Percentiles rank a stretch among this genome's conserved stretches.
phyloP scores from a whole-genome alignment of 2,329 filamentous ascomycete genomes.

The Helotiales sp. region DNA sequence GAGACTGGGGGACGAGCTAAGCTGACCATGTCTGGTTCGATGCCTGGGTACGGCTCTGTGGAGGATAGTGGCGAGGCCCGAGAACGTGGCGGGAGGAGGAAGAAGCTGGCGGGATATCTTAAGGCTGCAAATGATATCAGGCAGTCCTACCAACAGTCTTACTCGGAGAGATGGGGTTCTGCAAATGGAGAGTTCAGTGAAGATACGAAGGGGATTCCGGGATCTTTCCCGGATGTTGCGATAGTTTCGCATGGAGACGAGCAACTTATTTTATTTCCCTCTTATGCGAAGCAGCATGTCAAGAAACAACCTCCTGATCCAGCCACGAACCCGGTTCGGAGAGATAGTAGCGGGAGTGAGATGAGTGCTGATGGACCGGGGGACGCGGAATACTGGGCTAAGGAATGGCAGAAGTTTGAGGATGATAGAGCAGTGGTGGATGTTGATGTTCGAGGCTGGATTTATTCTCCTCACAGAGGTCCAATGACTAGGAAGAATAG shows the following conservation, averaged over 20 bases:
- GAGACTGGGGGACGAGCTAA: conserved; percentile 37
- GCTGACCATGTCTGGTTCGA: conserved; percentile 43
- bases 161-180: conserved; percentile 51
- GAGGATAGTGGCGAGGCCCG: conserved; percentile 43
- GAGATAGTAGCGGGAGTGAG: conserved; percentile 46
- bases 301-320: conserved; percentile 38
- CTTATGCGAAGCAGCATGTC: conserved; percentile 71
- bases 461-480: conserved; percentile 84
- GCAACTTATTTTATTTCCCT: conserved; percentile 94
- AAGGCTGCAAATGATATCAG: conserved; percentile 74
- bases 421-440: conserved; percentile 87
- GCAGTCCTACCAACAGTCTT: conserved; percentile 66
- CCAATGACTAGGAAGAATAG: conserved; percentile 88
- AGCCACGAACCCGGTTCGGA: conserved; percentile 43
- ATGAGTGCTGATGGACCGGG: conserved; percentile 48
- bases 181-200: conserved; percentile 50
- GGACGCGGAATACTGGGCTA: conserved; percentile 76
- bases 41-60: conserved; percentile 40
- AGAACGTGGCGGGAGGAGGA: conserved; percentile 74
- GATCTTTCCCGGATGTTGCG: conserved; percentile 83
- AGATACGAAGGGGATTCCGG: conserved; percentile 63
- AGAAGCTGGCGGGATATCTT: conserved; percentile 75
- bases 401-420: conserved; percentile 80
- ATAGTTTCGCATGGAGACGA: conserved; percentile 81
- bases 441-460: conserved; percentile 94